Conservation (phyloP, 768 basidiomycete species). For the Auricularia heimuer region DNA sequence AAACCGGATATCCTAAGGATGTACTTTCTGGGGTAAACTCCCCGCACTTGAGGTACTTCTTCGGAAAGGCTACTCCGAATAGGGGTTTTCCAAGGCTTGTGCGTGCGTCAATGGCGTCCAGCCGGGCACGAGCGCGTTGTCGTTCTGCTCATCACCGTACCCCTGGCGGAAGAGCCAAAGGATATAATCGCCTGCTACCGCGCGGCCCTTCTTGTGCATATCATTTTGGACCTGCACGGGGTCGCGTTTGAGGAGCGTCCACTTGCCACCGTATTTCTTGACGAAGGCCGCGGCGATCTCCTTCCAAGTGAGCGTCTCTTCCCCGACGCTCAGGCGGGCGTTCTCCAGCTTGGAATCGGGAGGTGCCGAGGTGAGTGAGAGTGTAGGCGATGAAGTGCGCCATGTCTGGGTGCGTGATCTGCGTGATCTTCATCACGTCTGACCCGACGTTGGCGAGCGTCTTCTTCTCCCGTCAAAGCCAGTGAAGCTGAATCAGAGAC, state of each 20-base stretch:
- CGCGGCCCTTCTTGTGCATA: background rate
- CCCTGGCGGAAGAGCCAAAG: background rate
- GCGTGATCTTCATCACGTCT: background rate
- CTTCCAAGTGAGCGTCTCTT: slow-evolving; percentile 9
- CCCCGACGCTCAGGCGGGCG: background rate
- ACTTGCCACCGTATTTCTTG: slow-evolving; percentile 10
- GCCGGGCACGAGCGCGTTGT: background rate
- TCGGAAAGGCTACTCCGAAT: background rate
- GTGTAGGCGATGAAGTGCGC: background rate
- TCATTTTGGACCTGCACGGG: background rate
- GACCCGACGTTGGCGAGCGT: background rate
- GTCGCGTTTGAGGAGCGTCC: slow-evolving; percentile 7
- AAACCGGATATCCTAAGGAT: too few relatives aligned
- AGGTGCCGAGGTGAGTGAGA: background rate
- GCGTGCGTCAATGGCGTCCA: background rate
- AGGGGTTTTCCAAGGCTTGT: background rate
- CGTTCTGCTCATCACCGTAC: background rate
- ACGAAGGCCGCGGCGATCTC: slow-evolving; percentile 11
- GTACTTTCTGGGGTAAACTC: too few relatives aligned
- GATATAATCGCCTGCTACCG: background rate
- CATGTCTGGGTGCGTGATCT: background rate
- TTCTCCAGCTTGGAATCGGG: slow-evolving; percentile 7
- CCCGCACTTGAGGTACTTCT: too few relatives aligned
- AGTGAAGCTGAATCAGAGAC: background rate
- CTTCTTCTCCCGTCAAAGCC: background rate